Evolutionary conservation across 176 grass and related monocot genomes (phyloP).

Genomic region (Oryza rufipogon): DNA sequence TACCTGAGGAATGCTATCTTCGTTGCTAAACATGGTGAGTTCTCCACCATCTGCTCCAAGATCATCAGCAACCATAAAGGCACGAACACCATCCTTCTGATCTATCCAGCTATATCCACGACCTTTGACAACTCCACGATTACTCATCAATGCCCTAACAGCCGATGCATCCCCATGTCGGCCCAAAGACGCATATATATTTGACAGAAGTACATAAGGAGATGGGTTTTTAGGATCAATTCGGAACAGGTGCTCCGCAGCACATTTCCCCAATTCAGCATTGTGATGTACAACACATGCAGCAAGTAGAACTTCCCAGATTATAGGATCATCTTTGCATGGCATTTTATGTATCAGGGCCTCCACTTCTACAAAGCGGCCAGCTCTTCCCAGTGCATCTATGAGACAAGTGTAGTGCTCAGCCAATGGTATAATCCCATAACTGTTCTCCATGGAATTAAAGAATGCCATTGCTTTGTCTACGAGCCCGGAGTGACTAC

Average conservation of each 20-base stretch:
- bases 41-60: conserved; percentile 36
- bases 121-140: conserved; percentile 69
- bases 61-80: conserved; percentile 77
- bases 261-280: conserved; percentile 68
- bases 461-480: conserved; percentile 65
- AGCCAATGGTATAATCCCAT: conserved; percentile 60
- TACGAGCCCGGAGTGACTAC: conserved; percentile 69
- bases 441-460: conserved; percentile 62
- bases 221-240: conserved; percentile 78
- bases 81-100: conserved; percentile 59
- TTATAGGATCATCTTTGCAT: conserved; percentile 70
- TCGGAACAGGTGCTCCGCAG: conserved; percentile 62
- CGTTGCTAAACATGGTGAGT: conserved; percentile 15
- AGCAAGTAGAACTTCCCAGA: conserved; percentile 87
- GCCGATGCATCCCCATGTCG: conserved; percentile 66
- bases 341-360: conserved; percentile 59
- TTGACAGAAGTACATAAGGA: conserved; percentile 87
- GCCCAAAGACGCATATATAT: conserved; percentile 85
- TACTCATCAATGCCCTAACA: conserved; percentile 72
- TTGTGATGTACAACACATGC: conserved; percentile 80
- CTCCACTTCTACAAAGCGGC: conserved; percentile 69
- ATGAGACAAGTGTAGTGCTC: conserved; percentile 93
- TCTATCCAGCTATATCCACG: conserved; percentile 83
- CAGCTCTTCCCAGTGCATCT: conserved; percentile 77
- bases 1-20: conserved; percentile 6